Evolutionary conservation across 768 basidiomycete species (phyloP), one percentile per base, ranked within the genome.

Genomic region (Psilocybe sp.): DNA sequence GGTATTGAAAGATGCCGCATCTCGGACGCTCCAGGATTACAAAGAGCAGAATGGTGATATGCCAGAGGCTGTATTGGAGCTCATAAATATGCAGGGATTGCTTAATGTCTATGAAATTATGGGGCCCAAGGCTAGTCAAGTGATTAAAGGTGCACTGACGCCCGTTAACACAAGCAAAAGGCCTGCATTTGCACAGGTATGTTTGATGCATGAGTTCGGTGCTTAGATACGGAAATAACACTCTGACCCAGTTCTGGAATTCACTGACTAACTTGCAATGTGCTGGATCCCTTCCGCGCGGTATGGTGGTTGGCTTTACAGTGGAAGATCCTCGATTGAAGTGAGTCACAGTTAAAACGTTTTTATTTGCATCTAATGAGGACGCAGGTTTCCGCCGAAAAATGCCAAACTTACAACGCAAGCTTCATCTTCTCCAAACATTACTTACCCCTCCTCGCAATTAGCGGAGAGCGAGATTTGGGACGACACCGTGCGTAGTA

Each of bases 81-180:
- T 95, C 13, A 73, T 77, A 6, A 89, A 95, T 62, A 64, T 94
- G 42, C 72, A 86, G 48, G 82, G 81, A 1, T 79, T 83, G 43
- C 58, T 92, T 38, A 89, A 89, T 53, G 75, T 84, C 5, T 96
- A 96, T 58, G 95, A 98, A 64, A 80, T 98, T 32, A 87, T 89
- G 74, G 96, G 96, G 2, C 91, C 91, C 3, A 88, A 83, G 62
- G 76, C 89, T 0, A 89, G 78, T 47, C 86, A 89, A 61, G 80
- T 94, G 10, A 65, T 88, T 44, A 82, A 79, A 58, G 85, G 86
- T 19, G 81, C 79, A 1, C 60, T 89, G 40, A 76, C 69, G 16
- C 80, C 80, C 6, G 70, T 74, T 11, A 61, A 68, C 4, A 68
- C 72, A 5, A 77, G 84, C 38, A 66, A 75, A 2, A 69, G 81